Base-by-base conservation (phyloP, 495 filamentous ascomycete genomes). In the Xylaria longipes region DNA sequence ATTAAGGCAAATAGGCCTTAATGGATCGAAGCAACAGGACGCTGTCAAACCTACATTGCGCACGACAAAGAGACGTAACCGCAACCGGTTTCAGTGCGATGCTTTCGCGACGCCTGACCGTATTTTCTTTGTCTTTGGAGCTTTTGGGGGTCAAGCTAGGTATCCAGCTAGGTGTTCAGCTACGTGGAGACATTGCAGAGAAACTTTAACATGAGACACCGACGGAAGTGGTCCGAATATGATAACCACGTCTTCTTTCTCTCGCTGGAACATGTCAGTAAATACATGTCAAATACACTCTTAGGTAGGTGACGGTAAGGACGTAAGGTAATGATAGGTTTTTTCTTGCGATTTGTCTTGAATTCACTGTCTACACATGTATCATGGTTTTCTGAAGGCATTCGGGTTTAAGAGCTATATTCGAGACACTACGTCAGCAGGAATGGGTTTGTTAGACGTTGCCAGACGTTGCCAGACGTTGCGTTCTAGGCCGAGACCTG, bases 71-170 rank as follows among this genome's bases (percentile, higher is more conserved):
- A 20, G 9, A 43, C 20, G n/a, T 11, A 12, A 25, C 35, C 20
- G 65, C 33, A 57, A 68, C 20, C 65, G 48, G 65, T 31, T 54
- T 20, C 22, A 5, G 8, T n/a, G 35, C 33, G n/a, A 57, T 22
- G 46, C 48, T 67, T 67, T 68, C 33, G 65, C 50, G 35, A 43
- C 35, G 17, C 22, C 5, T 7, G 29, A 9, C 35, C 8, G 31
- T 45, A 1, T 50, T 22, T 12, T n/a, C 62, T 65, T 65, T 65
- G 43, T 65, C 43, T 17, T 17, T 63, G n/a, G n/a, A 63, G 57
- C 3, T 12, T 1, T n/a, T 33, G 20, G 33, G 5, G 6, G 17
- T 29, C 7, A 60, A 37, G 8, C n/a, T 22, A 20, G 17, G 56
- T 54, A 8, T 29, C 7, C 37, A 37, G 8, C n/a, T 22, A 20